Evolutionary conservation across 345 rosid species (phyloP).

Genomic region (Citrus medica): DNA sequence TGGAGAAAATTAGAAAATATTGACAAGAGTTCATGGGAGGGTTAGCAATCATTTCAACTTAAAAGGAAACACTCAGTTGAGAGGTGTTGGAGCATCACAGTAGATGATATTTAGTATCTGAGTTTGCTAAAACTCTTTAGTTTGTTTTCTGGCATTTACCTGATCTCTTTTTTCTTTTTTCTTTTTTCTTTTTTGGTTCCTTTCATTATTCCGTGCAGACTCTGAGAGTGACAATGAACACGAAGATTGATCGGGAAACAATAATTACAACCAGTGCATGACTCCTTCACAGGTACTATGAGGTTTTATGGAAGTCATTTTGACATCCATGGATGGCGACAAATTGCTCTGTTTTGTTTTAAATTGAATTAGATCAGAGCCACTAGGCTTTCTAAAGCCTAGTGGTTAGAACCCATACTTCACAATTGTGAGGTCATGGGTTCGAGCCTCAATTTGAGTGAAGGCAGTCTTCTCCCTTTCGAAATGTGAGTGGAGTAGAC

Average conservation of each 20-base stretch:
- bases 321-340: neutral
- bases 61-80: neutral
- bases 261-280: neutral
- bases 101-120: neutral
- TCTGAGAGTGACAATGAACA: conserved; percentile 83
- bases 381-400: too few species aligned
- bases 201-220: conserved; percentile 42
- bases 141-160: neutral
- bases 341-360: neutral
- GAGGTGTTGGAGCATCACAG: neutral
- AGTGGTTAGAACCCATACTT: too few species aligned
- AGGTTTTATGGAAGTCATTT: neutral
- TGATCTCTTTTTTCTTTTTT: neutral
- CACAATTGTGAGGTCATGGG: too few species aligned
- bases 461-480: too few species aligned
- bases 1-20: too few species aligned
- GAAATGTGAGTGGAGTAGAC: too few species aligned
- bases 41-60: neutral
- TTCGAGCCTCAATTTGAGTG: too few species aligned
- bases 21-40: neutral
- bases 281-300: conserved; percentile 19
- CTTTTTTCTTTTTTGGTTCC: neutral
- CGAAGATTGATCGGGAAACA: conserved; percentile 46
- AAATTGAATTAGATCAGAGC: neutral
- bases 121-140: neutral